A percentile compares a stretch with the other conserved stretches of the same genome.
phyloP scores from a whole-genome alignment of 768 basidiomycete genomes.

The Podaxis pistillaris region DNA sequence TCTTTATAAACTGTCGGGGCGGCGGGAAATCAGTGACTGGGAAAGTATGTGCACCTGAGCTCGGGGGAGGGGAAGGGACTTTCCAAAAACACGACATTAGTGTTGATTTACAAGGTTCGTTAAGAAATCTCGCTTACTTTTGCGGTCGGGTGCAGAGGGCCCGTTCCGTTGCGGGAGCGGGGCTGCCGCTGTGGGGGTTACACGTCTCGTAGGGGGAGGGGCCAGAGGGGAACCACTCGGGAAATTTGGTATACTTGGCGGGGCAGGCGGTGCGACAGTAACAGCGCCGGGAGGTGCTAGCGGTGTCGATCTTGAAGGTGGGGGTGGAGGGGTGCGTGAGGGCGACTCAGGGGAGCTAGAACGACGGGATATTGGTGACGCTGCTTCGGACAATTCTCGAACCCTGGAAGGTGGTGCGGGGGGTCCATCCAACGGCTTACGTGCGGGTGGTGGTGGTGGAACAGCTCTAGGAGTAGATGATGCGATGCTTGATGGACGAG shows the following conservation, averaged over 20 bases:
- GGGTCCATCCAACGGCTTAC: conserved; percentile 19
- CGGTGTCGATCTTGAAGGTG: conserved; percentile 22
- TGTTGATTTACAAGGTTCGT: conserved; percentile 15
- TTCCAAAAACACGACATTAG: conserved; percentile 7
- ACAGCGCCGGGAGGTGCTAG: conserved; percentile 25
- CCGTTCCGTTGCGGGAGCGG: conserved; percentile 17
- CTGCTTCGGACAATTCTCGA: conserved; percentile 17
- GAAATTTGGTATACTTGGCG: conserved; percentile 34
- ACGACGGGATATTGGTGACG: not conserved
- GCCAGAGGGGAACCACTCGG: conserved; percentile 26
- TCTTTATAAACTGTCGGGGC: conserved; percentile 59
- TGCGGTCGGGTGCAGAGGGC: conserved; percentile 35
- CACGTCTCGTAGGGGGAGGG: conserved; percentile 27
- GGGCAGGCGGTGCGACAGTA: conserved; percentile 32
- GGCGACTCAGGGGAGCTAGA: conserved; percentile 11
- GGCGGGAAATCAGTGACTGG: conserved; percentile 78
- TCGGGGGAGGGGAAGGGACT: conserved; percentile 57
- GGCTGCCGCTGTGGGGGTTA: conserved; percentile 19
- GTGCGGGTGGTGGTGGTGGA: conserved; percentile 39
- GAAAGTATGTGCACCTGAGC: conserved; percentile 67
- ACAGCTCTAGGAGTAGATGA: conserved; percentile 33
- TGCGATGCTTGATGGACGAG: conserved; percentile 37
- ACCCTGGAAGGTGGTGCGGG: conserved; percentile 21
- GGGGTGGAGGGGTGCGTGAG: conserved; percentile 12
- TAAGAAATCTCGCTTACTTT: conserved; percentile 40